Base-by-base conservation (phyloP, 1,139 yeast genomes). In the Hemisphaericaspora lyxosophila region DNA sequence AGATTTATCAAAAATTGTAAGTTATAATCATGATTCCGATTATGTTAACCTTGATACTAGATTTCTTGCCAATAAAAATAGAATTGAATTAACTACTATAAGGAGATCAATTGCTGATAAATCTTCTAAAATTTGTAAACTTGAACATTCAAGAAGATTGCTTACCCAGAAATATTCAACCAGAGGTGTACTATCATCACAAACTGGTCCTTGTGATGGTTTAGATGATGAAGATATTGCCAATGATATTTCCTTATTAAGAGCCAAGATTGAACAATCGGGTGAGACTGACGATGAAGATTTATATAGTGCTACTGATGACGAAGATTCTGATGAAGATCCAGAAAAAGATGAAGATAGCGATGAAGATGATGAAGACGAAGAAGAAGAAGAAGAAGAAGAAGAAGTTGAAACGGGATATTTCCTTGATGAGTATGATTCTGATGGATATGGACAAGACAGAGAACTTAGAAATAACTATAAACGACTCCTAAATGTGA, bases 51-150 rank as follows among this genome's bases (percentile, higher is more conserved):
- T 51, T 26, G 60, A 57, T 33, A 60, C 59, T 39, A 49, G 45
- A 15, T 55, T 51, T 40, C 18, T 34, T 7, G 35, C 47, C 26
- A 57, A 55, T 29, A 61, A 57, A 34, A 67, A 67, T 44, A 55
- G 55, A 36, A 50, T 67, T n/a, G 74, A 69, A 42, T 39, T 63
- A 19, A 61, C 73, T 2, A 54, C 59, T 39, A 58, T 60, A 25
- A 64, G 57, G 35, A 40, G 38, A 26, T 15, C 35, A 13, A 38
- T 40, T 4, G 26, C 20, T 13, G 14, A 33, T n/a, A 35, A 35
- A 32, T 13, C 46, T 36, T 12, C 34, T 53, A 25, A 38, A 44
- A 14, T 34, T 7, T 27, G 26, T n/a, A 34, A 34, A 22, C 23
- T 27, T 29, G 27, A 17, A 14, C 14, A 22, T 39, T 43, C 5